Conservation (phyloP, 2,329 filamentous ascomycete species). For the Arthrobotrys conoides region DNA sequence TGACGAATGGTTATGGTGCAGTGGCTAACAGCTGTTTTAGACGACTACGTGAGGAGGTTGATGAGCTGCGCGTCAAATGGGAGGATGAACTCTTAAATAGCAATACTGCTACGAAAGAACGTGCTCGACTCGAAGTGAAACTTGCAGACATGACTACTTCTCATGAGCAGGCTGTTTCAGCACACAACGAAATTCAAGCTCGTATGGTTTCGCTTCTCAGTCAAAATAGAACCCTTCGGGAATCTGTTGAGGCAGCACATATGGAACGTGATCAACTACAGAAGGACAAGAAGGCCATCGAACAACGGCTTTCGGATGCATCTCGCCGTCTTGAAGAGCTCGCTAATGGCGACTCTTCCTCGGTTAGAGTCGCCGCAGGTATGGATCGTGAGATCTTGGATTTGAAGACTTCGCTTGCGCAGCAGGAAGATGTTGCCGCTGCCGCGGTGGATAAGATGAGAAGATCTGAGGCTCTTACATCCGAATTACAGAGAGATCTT, state of each 20-base stretch:
- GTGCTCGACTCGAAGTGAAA: constrained; percentile 89
- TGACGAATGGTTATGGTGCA: not conserved
- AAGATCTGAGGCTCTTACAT: constrained; percentile 85
- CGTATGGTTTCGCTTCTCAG: constrained; percentile 92
- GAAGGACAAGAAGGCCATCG: constrained; percentile 90
- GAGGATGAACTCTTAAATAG: constrained; percentile 98
- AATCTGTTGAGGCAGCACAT: constrained; percentile 85
- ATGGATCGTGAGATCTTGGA: constrained; percentile 91
- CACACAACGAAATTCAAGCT: constrained; percentile 93
- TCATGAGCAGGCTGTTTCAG: constrained; percentile 91
- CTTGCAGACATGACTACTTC: constrained; percentile 89
- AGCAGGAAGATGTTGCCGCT: constrained; percentile 91
- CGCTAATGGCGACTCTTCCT: constrained; percentile 84
- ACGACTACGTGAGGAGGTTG: constrained; percentile 92
- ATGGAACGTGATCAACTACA: constrained; percentile 86
- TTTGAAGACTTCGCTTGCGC: constrained; percentile 87
- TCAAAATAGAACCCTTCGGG: constrained; percentile 86
- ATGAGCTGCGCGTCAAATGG: constrained; percentile 95
- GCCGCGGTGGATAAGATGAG: constrained; percentile 98
- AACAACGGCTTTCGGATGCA: constrained; percentile 86
- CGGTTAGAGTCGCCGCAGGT: constrained; percentile 88
- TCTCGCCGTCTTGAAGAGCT: constrained; percentile 90
- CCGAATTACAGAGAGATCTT: constrained; percentile 94
- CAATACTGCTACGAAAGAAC: constrained; percentile 98
- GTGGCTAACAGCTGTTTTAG: constrained; percentile 65